Conservation (phyloP, 177 flowering plant genomes). For the Vitis hybrid region DNA sequence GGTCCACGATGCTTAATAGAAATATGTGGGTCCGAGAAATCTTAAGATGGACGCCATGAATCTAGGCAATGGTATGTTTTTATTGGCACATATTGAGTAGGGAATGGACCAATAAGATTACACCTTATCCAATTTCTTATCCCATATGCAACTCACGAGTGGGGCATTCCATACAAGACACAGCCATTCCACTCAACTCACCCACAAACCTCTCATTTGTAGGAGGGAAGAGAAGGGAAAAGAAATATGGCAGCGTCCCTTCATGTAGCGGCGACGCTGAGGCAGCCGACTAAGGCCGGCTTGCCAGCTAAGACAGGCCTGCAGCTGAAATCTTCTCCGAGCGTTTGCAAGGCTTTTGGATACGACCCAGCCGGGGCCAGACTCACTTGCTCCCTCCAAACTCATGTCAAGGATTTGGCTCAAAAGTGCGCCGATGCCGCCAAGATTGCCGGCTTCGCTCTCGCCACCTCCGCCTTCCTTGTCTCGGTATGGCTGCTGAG, state of each 20-base stretch:
- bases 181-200: too few species aligned
- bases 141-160: too few species aligned
- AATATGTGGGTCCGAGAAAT: too few species aligned
- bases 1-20: too few species aligned
- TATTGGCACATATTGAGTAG: too few species aligned
- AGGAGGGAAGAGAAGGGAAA: too few species aligned
- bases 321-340: conserved; percentile 50
- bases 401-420: conserved; percentile 75
- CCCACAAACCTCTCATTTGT: too few species aligned
- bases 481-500: conserved; percentile 53
- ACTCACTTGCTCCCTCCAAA: conserved; percentile 71
- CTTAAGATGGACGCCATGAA: too few species aligned
- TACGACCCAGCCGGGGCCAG: conserved; percentile 42
- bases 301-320: conserved; percentile 22
- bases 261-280: conserved; percentile 81
- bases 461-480: conserved; percentile 87
- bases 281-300: conserved; percentile 71
- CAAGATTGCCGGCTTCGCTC: conserved; percentile 87
- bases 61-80: too few species aligned
- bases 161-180: too few species aligned
- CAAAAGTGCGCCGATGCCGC: conserved; percentile 67
- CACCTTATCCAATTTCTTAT: too few species aligned
- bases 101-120: too few species aligned
- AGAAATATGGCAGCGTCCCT: conserved; percentile 71
- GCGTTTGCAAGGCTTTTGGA: conserved; percentile 65